Evolutionary conservation across 2,329 filamentous ascomycete genomes (phyloP), one percentile per base, ranked within the genome.

Genomic region (Endoconidiophora laricicola): DNA sequence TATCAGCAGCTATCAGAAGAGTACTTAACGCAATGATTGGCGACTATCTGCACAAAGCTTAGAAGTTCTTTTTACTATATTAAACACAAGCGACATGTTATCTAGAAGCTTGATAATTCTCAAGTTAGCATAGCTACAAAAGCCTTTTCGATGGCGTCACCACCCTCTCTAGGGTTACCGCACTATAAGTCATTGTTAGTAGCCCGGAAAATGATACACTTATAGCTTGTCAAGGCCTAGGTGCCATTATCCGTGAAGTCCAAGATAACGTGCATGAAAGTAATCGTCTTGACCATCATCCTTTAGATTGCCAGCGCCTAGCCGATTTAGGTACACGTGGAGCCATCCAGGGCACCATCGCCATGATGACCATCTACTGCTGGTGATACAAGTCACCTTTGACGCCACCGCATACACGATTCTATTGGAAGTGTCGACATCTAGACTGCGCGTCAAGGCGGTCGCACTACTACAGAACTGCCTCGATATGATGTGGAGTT

Each of bases 211-310:
- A 66, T 50, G 16, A 73, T 60, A 12, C 71, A 58, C 48, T 66
- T 63, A 58, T 74, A 74, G 45, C 62, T 68, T 33, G 66, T 71
- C 56, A 74, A 57, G 6, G 60, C 58, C 18, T 67, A 67, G 3
- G 58, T 59, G 1, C 69, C 70, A 18, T 61, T 57, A 49, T 71
- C 66, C 6, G 59, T 67, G 3, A 73, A 69, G 54, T 72, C 67
- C 1, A 75, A 60, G 23, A 75, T 67, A 38, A 73, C 54, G 58
- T 73, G 71, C 54, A 72, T 59, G 16, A 18, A 18, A 18, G 16
- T 18, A 18, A 41, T 55, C 4, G 53, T 57, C 40, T 55, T 68
- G 7, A 65, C 63, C 2, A 54, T 66, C 55, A 53, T 73, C 57
- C 53, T 73, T 56, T 50, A 64, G 58, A 48, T 66, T 36, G 63